These are phyloP conservation scores for Ustilago lituana DNA, from an alignment of 1,284 basidiomycete genomes.

Conservation along the genomic window DNA sequence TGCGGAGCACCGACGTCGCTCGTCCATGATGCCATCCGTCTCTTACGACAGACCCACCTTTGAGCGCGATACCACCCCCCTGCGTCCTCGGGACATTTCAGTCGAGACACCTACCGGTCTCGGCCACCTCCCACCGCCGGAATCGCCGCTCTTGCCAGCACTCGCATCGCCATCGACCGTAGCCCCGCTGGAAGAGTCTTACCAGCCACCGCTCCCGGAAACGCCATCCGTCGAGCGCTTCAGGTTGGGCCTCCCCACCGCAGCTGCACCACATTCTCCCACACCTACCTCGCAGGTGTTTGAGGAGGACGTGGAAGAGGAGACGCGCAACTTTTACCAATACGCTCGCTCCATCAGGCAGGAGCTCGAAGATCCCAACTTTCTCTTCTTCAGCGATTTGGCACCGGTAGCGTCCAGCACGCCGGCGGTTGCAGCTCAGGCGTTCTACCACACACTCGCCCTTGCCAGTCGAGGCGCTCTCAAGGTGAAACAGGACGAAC, in stretches of 20 bases:
- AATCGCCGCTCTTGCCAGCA: constrained; percentile 22
- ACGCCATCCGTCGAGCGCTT: constrained; percentile 19
- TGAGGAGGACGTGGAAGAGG: constrained; percentile 32
- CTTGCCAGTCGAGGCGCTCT: constrained; percentile 51
- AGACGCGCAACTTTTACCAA: constrained; percentile 44
- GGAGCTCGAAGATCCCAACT: constrained; percentile 29
- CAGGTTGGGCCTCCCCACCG: constrained; percentile 18
- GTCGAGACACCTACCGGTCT: constrained; percentile 46
- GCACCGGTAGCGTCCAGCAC: constrained; percentile 39
- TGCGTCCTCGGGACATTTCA: constrained; percentile 23
- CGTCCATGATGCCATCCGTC: constrained; percentile 40
- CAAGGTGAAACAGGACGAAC: constrained; percentile 55
- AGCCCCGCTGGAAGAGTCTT: constrained; percentile 21
- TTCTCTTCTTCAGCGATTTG: constrained; percentile 49
- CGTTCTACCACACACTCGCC: constrained; percentile 63
- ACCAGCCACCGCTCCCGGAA: constrained; percentile 1
- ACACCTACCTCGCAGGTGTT: constrained; percentile 22
- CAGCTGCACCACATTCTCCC: constrained; percentile 3
- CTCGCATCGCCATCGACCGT: constrained; percentile 26
- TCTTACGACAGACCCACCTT: constrained; percentile 30
- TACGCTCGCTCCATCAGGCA: constrained; percentile 25
- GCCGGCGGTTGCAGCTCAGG: constrained; percentile 60
- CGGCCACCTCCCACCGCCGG: constrained; percentile 12
- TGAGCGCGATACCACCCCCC: constrained; percentile 28
- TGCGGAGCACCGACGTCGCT: constrained; percentile 35